These are phyloP conservation scores for Fusarium sp. DNA, from an alignment of 2,329 filamentous ascomycete species.

Conservation along the genomic window DNA sequence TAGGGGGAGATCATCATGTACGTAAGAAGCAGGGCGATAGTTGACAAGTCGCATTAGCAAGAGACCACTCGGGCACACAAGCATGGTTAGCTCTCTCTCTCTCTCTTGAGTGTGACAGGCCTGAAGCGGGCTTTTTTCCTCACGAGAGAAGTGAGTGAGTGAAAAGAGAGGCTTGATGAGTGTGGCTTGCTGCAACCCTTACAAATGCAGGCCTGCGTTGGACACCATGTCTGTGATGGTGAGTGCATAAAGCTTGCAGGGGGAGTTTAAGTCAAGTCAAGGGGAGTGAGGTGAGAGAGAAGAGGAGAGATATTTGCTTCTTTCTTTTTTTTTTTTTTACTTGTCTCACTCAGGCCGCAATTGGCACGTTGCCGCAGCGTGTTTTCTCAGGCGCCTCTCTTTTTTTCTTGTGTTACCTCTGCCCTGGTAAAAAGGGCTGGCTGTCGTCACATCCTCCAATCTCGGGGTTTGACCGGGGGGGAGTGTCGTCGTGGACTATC, in stretches of 20 bases:
- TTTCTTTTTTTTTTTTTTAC: neutral
- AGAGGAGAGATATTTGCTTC: slow-evolving; percentile 2
- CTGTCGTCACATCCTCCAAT: slow-evolving; percentile 35
- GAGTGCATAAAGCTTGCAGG: slow-evolving; percentile 33
- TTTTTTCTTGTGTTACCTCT: slow-evolving; percentile 16
- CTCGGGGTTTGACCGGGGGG: slow-evolving; percentile 14
- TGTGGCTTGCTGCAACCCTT: slow-evolving; percentile 1
- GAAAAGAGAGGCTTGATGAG: neutral
- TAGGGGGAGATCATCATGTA: slow-evolving; percentile 1
- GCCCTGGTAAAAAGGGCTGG: neutral
- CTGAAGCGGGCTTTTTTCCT: neutral
- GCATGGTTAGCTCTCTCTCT: slow-evolving; percentile 2
- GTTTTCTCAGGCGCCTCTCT: neutral
- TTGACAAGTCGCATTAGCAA: slow-evolving; percentile 15
- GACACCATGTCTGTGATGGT: slow-evolving; percentile 29
- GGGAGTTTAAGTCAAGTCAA: slow-evolving; percentile 12
- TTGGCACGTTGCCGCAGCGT: slow-evolving; percentile 10
- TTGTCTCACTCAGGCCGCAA: slow-evolving; percentile 13
- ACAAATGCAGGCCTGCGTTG: slow-evolving; percentile 24
- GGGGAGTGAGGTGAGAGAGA: slow-evolving; percentile 1
- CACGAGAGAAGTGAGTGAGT: neutral
- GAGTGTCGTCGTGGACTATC: neutral
- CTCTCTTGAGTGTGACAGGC: neutral
- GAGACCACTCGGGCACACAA: neutral
- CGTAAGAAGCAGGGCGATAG: slow-evolving; percentile 8